Base-by-base conservation (phyloP, 192 early-diverging fungal species). In the Podila verticillata region DNA sequence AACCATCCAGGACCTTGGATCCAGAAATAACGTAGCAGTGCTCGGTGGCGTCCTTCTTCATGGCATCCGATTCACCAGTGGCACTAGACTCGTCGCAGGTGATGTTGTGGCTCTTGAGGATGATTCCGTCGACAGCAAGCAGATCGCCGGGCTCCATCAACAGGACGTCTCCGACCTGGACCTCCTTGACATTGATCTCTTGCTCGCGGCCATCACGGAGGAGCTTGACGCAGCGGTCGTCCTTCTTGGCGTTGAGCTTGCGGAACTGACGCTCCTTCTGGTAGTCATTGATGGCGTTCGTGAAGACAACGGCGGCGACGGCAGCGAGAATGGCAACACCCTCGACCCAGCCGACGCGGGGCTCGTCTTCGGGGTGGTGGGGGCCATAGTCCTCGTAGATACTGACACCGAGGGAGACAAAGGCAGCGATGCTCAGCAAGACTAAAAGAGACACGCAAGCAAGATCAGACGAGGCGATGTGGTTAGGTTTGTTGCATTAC, bases 151-250 rank as follows among this genome's bases (percentile, higher is more conserved):
- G 93, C 66, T 95, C 93, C 54, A 99, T 77, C 47, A 89, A 70
- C 75, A 94, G 73, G 63, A 99, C 87, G 74, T 99, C 98, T 24
- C 98, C 98, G 29, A 96, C 96, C 70, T 95, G 89, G 31, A 99
- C 65, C 34, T 96, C 93, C 68, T 88, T 86, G 71, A 94, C 87
- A 58, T 92, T 90, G 57, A 99, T 85, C 68, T 94, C 86, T 31
- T 90, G 81, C 67, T 89, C 91, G 24, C 86, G 81, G 29, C 95
- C 96, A 70, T 91, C 89, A 57, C 97, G 92, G 17, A 93, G 72
- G 35, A 92, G 39, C 66, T 93, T 93, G 74, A 95, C 92, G 0
- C 66, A 81, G 67, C 94, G 91, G 83, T 94, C 93, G 67, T 95
- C 94, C 85, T 95, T 94, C 82, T 94, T 93, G 64, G 91, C 88